Evolutionary conservation across 2,329 filamentous ascomycete species (phyloP), one percentile per base, ranked within the genome.

Genomic region (Fusarium camptoceras): DNA sequence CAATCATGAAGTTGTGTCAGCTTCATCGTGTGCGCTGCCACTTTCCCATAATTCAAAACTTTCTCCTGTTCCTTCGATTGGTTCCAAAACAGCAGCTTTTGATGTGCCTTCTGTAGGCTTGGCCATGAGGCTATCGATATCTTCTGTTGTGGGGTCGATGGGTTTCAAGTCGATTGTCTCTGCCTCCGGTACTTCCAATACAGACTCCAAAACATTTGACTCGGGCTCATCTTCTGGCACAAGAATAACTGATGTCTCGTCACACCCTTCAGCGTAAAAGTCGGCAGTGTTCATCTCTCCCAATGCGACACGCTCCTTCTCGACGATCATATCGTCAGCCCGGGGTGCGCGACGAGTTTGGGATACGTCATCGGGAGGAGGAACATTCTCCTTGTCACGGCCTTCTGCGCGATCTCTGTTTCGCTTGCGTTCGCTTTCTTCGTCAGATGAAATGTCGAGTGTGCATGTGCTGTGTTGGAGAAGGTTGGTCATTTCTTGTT

Each of bases 371-470:
- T 88, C 87, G 5, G 82, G 78, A 3, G 95, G 95, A 7, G 95
- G 92, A 20, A 97, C 89, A 77, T 99, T 99, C 83, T 99, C 95
- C 84, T 99, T 99, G 76, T 94, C 92, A 31, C 89, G 85, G 47
- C 88, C 86, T 71, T 92, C 87, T 31, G 84, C 84, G 72, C 84
- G 78, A 76, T 85, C 86, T 70, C 80, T 81, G 53, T 75, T 82
- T 44, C 85, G 81, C 76, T 87, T 87, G 51, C 83, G 85, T 75
- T 87, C 85, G 28, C 82, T 87, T 79, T 94, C 92, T 78, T 97
- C 94, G 74, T 97, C 94, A 24, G 93, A 94, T 72, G 90, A 94
- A 76, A 98, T 94, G 77, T 98, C 95, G 6, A 98, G 87, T 1
- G 91, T 90, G 69, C 91, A 91, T 10, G 95, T 95, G 59, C 91